Base-by-base conservation (phyloP, 192 early-diverging fungal genomes). In the Nowakowskiella sp. region DNA sequence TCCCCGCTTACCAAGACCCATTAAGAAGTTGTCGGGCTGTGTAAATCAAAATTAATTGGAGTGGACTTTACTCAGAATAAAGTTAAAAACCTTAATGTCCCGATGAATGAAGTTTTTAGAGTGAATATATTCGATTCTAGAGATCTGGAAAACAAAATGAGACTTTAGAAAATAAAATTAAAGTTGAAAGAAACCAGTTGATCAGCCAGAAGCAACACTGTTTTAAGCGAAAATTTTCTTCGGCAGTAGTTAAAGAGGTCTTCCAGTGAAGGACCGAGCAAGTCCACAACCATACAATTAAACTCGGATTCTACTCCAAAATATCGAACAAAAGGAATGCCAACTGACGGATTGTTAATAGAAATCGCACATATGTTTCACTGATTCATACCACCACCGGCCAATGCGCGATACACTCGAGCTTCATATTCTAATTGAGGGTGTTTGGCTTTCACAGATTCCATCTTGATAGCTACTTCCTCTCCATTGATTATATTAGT, bases 381-480 rank as follows among this genome's bases (percentile, higher is more conserved):
- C 10, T 29, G 1, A 7, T 26, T 62, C 62, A 21, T 61, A 78
- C 76, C 76, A 6, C 92, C 92, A 33, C 92, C 91, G 5, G 90
- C 88, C 47, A 99, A 76, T 10, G 88, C 73, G 64, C 90, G 92
- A 78, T 97, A 97, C 22, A 99, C 91, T 63, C 85, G 83, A 30
- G 91, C 84, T 62, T 99, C 96, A 66, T 96, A 97, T 68, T 96
- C 94, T 6, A 99, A 75, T 65, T 97, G 94, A 44, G 92, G 92
- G 57, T 99, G 94, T 64, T 89, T 88, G 26, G 94, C 91, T 71
- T 88, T 88, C 43, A 89, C 80, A 13, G 84, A 80, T 74, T 99
- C 96, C 28, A 99, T 77, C 71, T 99, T 99, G 70, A 96, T 91
- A 34, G 94, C 96, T 7, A 99, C 91, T 64, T 97, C 91, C 62